Base-by-base conservation (phyloP, 352 stramenopile species). In the Elongisporangium prolatum region DNA sequence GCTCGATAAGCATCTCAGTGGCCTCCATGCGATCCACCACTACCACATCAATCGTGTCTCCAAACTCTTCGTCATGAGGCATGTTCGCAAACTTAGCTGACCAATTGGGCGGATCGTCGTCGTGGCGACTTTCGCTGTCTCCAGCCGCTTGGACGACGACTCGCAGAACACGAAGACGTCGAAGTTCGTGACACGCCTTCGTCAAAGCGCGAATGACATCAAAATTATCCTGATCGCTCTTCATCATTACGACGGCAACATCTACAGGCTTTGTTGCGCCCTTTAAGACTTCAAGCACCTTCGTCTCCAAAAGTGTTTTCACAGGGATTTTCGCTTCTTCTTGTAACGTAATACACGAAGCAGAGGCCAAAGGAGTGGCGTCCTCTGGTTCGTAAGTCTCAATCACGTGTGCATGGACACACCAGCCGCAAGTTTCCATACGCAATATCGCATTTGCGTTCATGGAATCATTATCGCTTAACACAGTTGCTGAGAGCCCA, bases 1-100 rank as follows among this genome's bases (percentile, higher is more conserved):
- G 68, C 52, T 88, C 78, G 24, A 88, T 79, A 13, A 88, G 67
- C 74, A 88, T 85, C 59, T 88, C 75, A 0, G 75, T 84, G 47
- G 78, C 78, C 52, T 88, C 75, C 17, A 78, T 68, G 8, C 69
- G 75, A 52, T 88, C 74, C 18, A 88, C 74, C 22, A 86, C 72
- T 0, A 88, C 51, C 9, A 88, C 78, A 49, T 88, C 78, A 51
- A 88, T 88, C 38, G 75, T 75, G 60, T 88, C 78, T 20, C 75
- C 75, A 48, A 79, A 68, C 56, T 79, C 69, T 57, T 86, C 75
- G 8, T 69, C 75, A 38, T 63, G 57, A 14, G 75, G 73, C 75
- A 86, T 83, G 24, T 82, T 74, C 14, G 69, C 70, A 59, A 86
- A 88, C 53, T 71, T 67, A 21, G 71, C 60, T 14, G 59, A 62